Base-by-base conservation (phyloP, 78 protist genomes). In the Guillardia theta region DNA sequence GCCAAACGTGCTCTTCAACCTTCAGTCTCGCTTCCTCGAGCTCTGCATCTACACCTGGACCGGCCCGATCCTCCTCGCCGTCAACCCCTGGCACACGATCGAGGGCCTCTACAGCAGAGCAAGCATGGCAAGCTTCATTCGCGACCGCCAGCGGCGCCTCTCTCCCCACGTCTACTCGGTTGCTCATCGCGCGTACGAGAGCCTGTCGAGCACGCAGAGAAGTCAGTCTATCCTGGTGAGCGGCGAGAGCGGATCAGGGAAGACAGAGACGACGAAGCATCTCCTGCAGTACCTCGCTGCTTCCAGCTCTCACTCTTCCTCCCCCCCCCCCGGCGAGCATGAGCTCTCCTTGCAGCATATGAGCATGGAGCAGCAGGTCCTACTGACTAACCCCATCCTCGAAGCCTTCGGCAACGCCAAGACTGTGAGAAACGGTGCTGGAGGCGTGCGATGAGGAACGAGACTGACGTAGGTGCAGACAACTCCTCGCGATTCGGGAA, bases 371-470 rank as follows among this genome's bases (percentile, higher is more conserved):
- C 76, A 95, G 95, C 94, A 93, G 46, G 46, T 97, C 30, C 76
- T 97, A 44, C 58, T 95, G 90, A 8, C 96, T 5, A 97, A 98
- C 94, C 98, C 90, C 18, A 37, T 80, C 22, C 90, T 80, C 19
- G 99, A 98, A 88, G 97, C 98, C 27, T 98, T 98, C 47, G 99
- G 99, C 22, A 98, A 98, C 88, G 99, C 99, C 87, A 97, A 96
- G 95, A 98, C 99, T 10, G 41, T 95, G 44, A 92, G 96, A 83
- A 98, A 98, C 96, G n/a, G n/a, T n/a, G n/a, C n/a, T n/a, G n/a
- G n/a, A n/a, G n/a, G n/a, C n/a, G n/a, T n/a, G n/a, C n/a, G n/a
- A n/a, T n/a, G n/a, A n/a, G n/a, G n/a, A 15, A 36, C 44, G 83
- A 21, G 37, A 36, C 36, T 10, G 47, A 10, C 27, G 36, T 22